A percentile compares a stretch with the other conserved stretches of the same genome.
phyloP scores from a whole-genome alignment of 2,329 filamentous ascomycete species.

The Neonectria coccinea region DNA sequence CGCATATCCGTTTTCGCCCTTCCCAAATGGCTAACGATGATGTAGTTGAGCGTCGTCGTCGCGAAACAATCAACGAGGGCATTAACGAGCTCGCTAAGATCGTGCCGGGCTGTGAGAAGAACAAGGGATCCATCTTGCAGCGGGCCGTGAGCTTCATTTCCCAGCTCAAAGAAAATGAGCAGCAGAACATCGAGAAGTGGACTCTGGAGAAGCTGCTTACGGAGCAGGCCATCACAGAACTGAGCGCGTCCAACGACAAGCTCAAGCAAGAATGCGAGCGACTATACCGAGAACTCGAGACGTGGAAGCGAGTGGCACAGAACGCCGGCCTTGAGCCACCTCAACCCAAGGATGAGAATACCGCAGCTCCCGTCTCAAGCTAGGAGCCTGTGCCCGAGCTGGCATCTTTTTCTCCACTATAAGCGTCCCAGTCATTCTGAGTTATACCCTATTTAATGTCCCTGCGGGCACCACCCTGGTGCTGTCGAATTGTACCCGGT shows the following conservation, averaged over 20 bases:
- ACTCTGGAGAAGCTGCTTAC: slow-evolving; percentile 90
- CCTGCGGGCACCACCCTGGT: slow-evolving; percentile 13
- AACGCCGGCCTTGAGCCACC: slow-evolving; percentile 65
- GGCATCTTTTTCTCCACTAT: slow-evolving; percentile 28
- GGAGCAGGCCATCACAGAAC: slow-evolving; percentile 88
- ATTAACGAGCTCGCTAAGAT: slow-evolving; percentile 99
- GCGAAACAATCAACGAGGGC: slow-evolving; percentile 98
- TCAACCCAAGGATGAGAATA: slow-evolving; percentile 54
- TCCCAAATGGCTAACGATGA: slow-evolving; percentile 40
- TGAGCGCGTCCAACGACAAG: slow-evolving; percentile 88
- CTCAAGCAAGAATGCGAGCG: slow-evolving; percentile 84
- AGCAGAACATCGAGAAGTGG: slow-evolving; percentile 95
- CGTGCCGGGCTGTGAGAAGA: slow-evolving; percentile 97
- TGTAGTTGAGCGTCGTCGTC: slow-evolving; percentile 91
- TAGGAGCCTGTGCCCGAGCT: slow-evolving; percentile 42
- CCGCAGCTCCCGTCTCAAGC: slow-evolving; percentile 42
- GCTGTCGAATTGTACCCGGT: slow-evolving; percentile 23
- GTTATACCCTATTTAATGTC: slow-evolving; percentile 41
- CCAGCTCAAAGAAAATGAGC: slow-evolving; percentile 93
- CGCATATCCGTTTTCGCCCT: no score
- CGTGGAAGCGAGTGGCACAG: slow-evolving; percentile 79
- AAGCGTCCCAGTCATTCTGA: slow-evolving; percentile 30
- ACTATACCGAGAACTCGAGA: slow-evolving; percentile 81
- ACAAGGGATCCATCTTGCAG: slow-evolving; percentile 96
- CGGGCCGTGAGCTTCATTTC: slow-evolving; percentile 94